These are phyloP conservation scores for Haplosporangium gracile DNA, from an alignment of 192 early-diverging fungal species.

Conservation along the genomic window DNA sequence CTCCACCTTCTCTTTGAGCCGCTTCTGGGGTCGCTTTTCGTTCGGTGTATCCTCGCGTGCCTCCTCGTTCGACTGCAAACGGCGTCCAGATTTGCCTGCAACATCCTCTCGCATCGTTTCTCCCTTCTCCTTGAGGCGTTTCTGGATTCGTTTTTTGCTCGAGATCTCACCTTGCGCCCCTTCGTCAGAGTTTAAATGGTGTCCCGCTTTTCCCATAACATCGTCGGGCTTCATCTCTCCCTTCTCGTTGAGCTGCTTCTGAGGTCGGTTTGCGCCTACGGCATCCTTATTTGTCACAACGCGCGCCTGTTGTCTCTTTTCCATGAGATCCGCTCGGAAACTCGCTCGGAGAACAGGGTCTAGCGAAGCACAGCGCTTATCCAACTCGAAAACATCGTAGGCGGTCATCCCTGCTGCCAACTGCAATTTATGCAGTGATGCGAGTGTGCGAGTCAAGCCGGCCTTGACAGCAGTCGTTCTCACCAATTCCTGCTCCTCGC, in stretches of 20 bases:
- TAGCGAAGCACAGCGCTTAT: neutral
- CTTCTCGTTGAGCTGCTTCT: neutral
- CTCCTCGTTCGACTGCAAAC: neutral
- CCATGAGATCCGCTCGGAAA: constrained; percentile 17
- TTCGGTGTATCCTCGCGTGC: neutral
- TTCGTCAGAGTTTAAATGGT: neutral
- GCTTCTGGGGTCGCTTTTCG: neutral
- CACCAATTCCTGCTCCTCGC: neutral
- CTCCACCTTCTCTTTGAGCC: neutral
- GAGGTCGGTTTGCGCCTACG: neutral
- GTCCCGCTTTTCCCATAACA: too few species aligned
- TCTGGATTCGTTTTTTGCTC: neutral
- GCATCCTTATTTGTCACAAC: neutral
- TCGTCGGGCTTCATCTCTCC: neutral
- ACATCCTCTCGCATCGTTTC: neutral
- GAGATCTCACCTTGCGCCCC: neutral
- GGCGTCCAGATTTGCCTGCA: neutral
- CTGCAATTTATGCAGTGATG: neutral
- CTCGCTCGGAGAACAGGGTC: neutral
- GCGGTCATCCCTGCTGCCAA: neutral
- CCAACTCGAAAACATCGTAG: constrained; percentile 15
- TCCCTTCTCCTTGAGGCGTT: neutral
- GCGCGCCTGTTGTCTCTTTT: neutral
- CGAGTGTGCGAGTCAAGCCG: neutral
- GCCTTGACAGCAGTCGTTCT: neutral